Base-by-base conservation (phyloP, 306 rosid species). In the Calophaca sinica region DNA sequence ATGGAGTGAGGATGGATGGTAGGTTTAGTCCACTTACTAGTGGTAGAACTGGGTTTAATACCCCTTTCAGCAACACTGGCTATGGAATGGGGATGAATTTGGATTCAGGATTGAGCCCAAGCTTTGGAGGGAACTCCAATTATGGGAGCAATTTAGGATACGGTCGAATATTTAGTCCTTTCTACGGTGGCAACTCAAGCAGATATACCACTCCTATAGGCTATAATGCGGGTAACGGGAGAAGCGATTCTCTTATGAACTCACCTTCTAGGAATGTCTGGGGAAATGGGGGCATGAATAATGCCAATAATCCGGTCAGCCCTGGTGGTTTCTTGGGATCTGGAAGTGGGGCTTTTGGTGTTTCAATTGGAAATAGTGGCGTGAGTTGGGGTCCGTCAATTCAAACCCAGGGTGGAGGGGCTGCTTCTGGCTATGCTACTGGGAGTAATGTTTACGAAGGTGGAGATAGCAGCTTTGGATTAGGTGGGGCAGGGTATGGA, bases 131-230 rank as follows among this genome's bases (percentile, higher is more conserved):
- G 55, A 88, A 86, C 82, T 81, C 96, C 64, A 92, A 85, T 80
- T 82, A 80, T 48, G 96, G 88, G 76, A 94, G 58, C 81, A 89
- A 80, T 84, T 79, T 87, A 84, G 97, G 97, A 48, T 91, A 90
- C 63, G 96, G 91, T 62, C 85, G 96, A 68, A 80, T 90, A 83
- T 60, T 89, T 76, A 90, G 86, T 84, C 96, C 97, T 74, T 89
- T 86, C 77, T 90, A 86, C 62, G 78, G 65, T 69, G 89, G 91
- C 64, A 92, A 85, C 80, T 83, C 97, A 12, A 82, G 81, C 80
- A 86, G 99, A 82, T 92, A 85, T 49, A 79, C 76, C 70, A 87
- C 92, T 70, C 98, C 99, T 33, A 92, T 92, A 81, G 98, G 98
- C 69, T 96, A 87, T 66, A 89, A 81, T 62, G 93, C 83, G 3